Conservation (phyloP, 2,329 filamentous ascomycete species). For the Neofusicoccum kwambonambiense region DNA sequence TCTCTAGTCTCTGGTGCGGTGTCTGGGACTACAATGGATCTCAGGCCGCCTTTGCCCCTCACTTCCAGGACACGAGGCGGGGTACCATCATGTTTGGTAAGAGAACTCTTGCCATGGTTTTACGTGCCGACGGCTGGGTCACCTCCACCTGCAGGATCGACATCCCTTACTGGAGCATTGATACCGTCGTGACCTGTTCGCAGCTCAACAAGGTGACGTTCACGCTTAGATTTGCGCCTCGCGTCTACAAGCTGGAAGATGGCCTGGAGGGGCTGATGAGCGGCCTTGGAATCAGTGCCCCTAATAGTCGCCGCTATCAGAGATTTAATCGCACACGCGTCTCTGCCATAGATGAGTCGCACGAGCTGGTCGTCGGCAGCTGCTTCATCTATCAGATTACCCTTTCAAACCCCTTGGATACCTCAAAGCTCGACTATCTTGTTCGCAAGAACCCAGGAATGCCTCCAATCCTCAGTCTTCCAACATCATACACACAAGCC, state of each 20-base stretch:
- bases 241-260: constrained; percentile 34
- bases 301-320: constrained; percentile 13
- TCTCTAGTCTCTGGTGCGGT: constrained; percentile 39
- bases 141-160: constrained; percentile 36
- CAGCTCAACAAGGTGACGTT: constrained; percentile 35
- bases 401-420: constrained; percentile 28
- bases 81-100: constrained; percentile 41
- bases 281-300: constrained; percentile 20
- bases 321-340: constrained; percentile 28
- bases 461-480: constrained; percentile 22
- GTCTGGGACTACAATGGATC: constrained; percentile 41
- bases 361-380: constrained; percentile 42
- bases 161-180: constrained; percentile 43
- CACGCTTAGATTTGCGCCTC: constrained; percentile 40
- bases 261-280: constrained; percentile 20
- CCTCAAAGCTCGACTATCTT: constrained; percentile 24
- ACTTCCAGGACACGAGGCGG: constrained; percentile 41
- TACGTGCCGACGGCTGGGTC: constrained; percentile 21
- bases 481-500: not conserved
- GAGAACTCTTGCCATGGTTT: constrained; percentile 29
- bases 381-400: constrained; percentile 52
- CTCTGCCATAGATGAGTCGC: constrained; percentile 35
- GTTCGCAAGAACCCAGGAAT: constrained; percentile 29
- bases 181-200: constrained; percentile 36
- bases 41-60: constrained; percentile 40